Percentiles rank a stretch among this genome's conserved stretches.
Evolutionary conservation across 2,329 filamentous ascomycete genomes (phyloP).

Genomic region (Capronia epimyces): DNA sequence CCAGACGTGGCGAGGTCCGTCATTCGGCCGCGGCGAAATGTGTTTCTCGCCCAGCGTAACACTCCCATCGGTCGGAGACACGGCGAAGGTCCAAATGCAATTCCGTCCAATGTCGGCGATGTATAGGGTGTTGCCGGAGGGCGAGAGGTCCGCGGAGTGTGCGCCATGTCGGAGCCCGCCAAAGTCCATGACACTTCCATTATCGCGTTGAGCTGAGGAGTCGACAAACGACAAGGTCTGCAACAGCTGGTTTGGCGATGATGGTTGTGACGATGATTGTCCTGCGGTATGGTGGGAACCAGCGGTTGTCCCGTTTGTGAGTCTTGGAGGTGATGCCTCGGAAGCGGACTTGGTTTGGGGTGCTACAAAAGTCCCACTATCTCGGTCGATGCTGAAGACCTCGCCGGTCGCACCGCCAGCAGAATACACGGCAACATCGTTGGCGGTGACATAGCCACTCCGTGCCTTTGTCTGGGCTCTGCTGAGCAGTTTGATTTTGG

Average conservation of each 20-base stretch:
- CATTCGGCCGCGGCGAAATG: constrained; percentile 23
- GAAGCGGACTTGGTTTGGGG: neutral
- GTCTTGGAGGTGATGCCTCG: too few species aligned
- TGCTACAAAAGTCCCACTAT: constrained; percentile 18
- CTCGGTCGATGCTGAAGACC: constrained; percentile 26
- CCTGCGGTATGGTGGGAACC: neutral
- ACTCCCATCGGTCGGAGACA: constrained; percentile 11
- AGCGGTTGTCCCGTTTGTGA: neutral
- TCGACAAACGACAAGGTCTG: constrained; percentile 27
- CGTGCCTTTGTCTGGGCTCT: constrained; percentile 23
- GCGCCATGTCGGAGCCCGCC: constrained; percentile 30
- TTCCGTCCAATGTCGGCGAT: constrained; percentile 31
- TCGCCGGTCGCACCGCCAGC: constrained; percentile 29
- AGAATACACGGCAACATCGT: constrained; percentile 23
- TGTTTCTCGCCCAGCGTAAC: constrained; percentile 25
- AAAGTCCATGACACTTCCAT: constrained; percentile 29
- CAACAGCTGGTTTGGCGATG: constrained; percentile 12
- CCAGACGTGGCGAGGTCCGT: constrained; percentile 28
- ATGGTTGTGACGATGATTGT: neutral
- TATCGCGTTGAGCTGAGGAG: constrained; percentile 18
- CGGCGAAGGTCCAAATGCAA: constrained; percentile 28
- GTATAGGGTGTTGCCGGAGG: constrained; percentile 27
- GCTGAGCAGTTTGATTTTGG: constrained; percentile 23
- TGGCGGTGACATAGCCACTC: constrained; percentile 28
- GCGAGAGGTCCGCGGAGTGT: constrained; percentile 30